A percentile compares a stretch with the other conserved stretches of the same genome.
Evolutionary conservation across 345 rosid genomes (phyloP).

Genomic region (Leavenworthia alabamica): DNA sequence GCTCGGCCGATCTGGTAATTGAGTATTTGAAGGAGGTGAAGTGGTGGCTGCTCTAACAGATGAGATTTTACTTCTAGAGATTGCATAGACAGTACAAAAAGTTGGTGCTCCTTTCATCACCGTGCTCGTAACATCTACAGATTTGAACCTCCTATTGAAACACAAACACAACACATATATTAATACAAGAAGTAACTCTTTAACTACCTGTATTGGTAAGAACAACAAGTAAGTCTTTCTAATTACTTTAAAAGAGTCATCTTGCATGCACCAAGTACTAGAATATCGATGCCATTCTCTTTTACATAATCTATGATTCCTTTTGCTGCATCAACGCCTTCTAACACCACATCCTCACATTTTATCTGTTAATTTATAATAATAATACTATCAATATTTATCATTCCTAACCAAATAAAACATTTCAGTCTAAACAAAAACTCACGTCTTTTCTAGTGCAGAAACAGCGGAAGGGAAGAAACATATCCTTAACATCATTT

Average conservation of each 20-base stretch:
- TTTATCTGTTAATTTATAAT: slow-evolving; percentile 59
- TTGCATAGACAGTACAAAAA: slow-evolving; percentile 68
- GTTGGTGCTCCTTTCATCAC: slow-evolving; percentile 60
- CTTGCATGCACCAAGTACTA: slow-evolving; percentile 59
- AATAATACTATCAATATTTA: not conserved
- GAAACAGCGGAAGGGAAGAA: slow-evolving; percentile 83
- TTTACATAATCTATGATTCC: slow-evolving; percentile 46
- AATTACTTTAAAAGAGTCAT: slow-evolving; percentile 64
- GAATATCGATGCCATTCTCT: slow-evolving; percentile 28
- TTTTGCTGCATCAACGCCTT: slow-evolving; percentile 46
- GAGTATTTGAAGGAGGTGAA: slow-evolving; percentile 33
- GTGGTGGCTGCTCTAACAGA: slow-evolving; percentile 47
- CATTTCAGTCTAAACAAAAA: not conserved
- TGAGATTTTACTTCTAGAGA: slow-evolving; percentile 56
- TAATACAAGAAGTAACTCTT: not conserved
- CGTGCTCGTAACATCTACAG: slow-evolving; percentile 44
- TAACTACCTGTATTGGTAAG: not conserved
- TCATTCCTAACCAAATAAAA: not conserved
- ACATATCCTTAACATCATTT: slow-evolving; percentile 41
- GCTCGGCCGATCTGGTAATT: slow-evolving; percentile 8
- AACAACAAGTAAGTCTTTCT: not conserved
- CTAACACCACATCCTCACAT: slow-evolving; percentile 51
- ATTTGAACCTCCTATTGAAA: slow-evolving; percentile 49
- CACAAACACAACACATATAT: not conserved
- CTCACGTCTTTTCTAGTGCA: slow-evolving; percentile 67